Conservation (phyloP, 2,329 filamentous ascomycete genomes). For the Alternaria gaisen region DNA sequence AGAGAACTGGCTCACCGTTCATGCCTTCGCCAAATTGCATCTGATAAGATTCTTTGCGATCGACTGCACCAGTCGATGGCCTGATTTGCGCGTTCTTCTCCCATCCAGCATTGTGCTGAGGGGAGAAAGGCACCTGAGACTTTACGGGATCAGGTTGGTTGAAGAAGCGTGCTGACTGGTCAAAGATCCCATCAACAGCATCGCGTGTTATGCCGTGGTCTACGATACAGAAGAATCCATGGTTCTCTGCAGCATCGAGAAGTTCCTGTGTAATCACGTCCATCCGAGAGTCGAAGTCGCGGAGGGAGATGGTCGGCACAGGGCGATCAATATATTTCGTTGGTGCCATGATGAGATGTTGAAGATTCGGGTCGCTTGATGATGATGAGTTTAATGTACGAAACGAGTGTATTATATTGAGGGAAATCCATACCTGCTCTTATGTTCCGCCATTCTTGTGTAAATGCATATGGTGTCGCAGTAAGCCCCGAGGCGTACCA, state of each 20-base stretch:
- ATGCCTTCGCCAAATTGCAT: slow-evolving; percentile 68
- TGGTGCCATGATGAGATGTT: slow-evolving; percentile 16
- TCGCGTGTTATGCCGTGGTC: slow-evolving; percentile 63
- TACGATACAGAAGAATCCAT: slow-evolving; percentile 68
- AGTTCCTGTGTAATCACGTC: slow-evolving; percentile 64
- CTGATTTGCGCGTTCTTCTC: slow-evolving; percentile 57
- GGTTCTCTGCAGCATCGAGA: slow-evolving; percentile 63
- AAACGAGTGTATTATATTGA: not conserved
- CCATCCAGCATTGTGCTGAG: slow-evolving; percentile 66
- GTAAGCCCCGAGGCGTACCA: not conserved
- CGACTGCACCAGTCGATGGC: slow-evolving; percentile 63
- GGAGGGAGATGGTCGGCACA: slow-evolving; percentile 58
- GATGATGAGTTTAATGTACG: not conserved
- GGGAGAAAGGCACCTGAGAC: slow-evolving; percentile 60
- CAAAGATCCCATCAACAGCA: slow-evolving; percentile 63
- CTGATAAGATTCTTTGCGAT: slow-evolving; percentile 70
- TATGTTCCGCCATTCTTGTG: slow-evolving; percentile 6
- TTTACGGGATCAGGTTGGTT: slow-evolving; percentile 56
- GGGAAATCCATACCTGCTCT: slow-evolving; percentile 4
- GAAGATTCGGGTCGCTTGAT: not conserved
- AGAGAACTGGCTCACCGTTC: slow-evolving; percentile 46
- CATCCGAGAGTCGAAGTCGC: slow-evolving; percentile 62
- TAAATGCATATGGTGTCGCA: not conserved
- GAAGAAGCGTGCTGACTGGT: slow-evolving; percentile 63
- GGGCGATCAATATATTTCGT: slow-evolving; percentile 22